These are phyloP conservation scores for Colletotrichum australisinense DNA, from an alignment of 2,329 filamentous ascomycete species.

Conservation along the genomic window DNA sequence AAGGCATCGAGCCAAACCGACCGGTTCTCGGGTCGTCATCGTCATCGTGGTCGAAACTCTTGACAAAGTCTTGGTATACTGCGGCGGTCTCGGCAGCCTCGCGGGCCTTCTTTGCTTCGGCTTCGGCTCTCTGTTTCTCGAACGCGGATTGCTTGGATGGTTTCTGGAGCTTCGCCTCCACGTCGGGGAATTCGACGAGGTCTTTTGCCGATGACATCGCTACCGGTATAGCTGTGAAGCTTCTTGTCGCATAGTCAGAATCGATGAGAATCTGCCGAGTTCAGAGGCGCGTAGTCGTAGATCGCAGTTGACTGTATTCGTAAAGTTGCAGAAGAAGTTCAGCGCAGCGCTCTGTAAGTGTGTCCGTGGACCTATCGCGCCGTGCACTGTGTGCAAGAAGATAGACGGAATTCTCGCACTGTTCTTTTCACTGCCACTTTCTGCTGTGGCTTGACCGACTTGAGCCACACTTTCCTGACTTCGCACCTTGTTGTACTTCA, in stretches of 20 bases:
- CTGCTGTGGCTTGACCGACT: background rate
- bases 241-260: constrained; percentile 15
- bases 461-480: background rate
- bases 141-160: constrained; percentile 87
- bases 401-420: background rate
- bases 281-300: background rate
- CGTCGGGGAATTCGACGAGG: constrained; percentile 73
- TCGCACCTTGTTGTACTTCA: background rate
- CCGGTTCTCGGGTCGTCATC: constrained; percentile 53
- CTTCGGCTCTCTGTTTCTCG: constrained; percentile 88
- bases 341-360: background rate
- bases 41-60: constrained; percentile 76
- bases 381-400: background rate
- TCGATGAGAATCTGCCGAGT: no score
- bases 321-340: background rate
- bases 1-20: constrained; percentile 25
- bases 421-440: background rate
- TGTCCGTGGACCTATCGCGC: no score
- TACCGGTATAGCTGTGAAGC: background rate
- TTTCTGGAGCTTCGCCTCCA: constrained; percentile 82
- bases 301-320: background rate
- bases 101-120: constrained; percentile 85
- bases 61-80: constrained; percentile 88
- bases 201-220: constrained; percentile 62
- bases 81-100: constrained; percentile 90